Evolutionary conservation across 2,329 filamentous ascomycete species (phyloP).

Genomic region (Fusarium proliferatum): DNA sequence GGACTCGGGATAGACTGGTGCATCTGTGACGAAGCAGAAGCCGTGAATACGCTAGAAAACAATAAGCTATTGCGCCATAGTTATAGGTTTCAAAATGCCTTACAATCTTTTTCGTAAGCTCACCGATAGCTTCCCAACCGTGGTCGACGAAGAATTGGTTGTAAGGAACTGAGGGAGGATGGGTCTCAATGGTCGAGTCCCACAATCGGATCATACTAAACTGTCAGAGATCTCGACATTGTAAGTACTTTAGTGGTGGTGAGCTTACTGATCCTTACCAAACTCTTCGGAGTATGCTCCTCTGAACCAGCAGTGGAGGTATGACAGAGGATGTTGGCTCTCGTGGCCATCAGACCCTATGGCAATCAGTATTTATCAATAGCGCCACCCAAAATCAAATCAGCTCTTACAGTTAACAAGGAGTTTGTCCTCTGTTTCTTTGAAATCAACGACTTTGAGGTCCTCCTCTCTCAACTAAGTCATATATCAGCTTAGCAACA

Average conservation of each 20-base stretch:
- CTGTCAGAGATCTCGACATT: slow-evolving; percentile 8
- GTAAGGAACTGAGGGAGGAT: slow-evolving; percentile 70
- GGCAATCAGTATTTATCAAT: slow-evolving; percentile 7
- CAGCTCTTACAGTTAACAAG: slow-evolving; percentile 49
- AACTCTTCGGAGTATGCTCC: slow-evolving; percentile 31
- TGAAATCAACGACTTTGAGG: slow-evolving; percentile 46
- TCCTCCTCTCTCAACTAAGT: slow-evolving; percentile 48
- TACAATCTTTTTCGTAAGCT: slow-evolving; percentile 74
- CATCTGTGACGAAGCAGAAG: slow-evolving; percentile 80
- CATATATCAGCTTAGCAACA: not conserved
- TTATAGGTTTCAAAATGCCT: slow-evolving; percentile 27
- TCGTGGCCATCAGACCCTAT: slow-evolving; percentile 77
- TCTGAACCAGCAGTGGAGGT: slow-evolving; percentile 38
- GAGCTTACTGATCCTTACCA: slow-evolving; percentile 38
- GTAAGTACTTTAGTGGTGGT: not conserved
- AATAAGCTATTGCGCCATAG: slow-evolving; percentile 21
- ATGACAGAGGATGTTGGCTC: slow-evolving; percentile 72
- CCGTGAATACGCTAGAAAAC: slow-evolving; percentile 70
- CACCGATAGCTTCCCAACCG: slow-evolving; percentile 62
- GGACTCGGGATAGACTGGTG: slow-evolving; percentile 57
- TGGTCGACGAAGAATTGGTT: slow-evolving; percentile 65
- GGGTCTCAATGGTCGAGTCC: slow-evolving; percentile 48
- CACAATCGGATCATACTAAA: slow-evolving; percentile 38
- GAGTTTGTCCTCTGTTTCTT: slow-evolving; percentile 45
- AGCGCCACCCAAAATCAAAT: not conserved